These are phyloP conservation scores for Cardamine occulta DNA, from an alignment of 345 rosid species.

Conservation along the genomic window DNA sequence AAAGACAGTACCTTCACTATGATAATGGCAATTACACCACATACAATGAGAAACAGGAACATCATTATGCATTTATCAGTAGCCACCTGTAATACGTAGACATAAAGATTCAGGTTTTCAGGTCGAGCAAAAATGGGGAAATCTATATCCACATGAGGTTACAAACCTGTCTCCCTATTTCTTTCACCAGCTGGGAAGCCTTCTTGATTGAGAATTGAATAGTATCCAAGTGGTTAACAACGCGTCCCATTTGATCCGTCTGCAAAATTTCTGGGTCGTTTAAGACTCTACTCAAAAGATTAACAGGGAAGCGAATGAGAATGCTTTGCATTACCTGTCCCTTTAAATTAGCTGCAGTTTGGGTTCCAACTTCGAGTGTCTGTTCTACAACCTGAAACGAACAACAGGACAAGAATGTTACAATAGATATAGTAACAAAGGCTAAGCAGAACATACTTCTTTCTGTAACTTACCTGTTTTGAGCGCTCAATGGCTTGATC, in stretches of 20 bases:
- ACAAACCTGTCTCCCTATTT: slow-evolving; percentile 95
- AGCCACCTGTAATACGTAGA: slow-evolving; percentile 64
- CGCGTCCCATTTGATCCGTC: slow-evolving; percentile 99
- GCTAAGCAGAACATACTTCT: slow-evolving; percentile 7
- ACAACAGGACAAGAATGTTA: slow-evolving; percentile 35
- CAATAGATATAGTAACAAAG: slow-evolving; percentile 21
- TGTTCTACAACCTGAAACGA: slow-evolving; percentile 79
- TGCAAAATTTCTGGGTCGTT: slow-evolving; percentile 38
- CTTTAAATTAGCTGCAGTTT: slow-evolving; percentile 83
- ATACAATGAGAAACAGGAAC: slow-evolving; percentile 85
- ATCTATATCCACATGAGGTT: slow-evolving; percentile 12
- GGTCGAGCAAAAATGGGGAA: background rate
- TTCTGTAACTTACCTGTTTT: slow-evolving; percentile 58
- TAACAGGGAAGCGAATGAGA: background rate
- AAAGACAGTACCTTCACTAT: slow-evolving; percentile 77
- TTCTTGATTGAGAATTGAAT: slow-evolving; percentile 98
- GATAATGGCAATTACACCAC: slow-evolving; percentile 92
- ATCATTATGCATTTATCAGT: slow-evolving; percentile 98
- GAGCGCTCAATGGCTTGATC: slow-evolving; percentile 97
- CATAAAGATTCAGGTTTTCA: slow-evolving; percentile 14
- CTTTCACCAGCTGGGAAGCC: slow-evolving; percentile 97
- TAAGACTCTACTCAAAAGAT: background rate
- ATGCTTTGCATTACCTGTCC: slow-evolving; percentile 69
- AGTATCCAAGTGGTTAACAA: slow-evolving; percentile 94
- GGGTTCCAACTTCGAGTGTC: slow-evolving; percentile 98